phyloP scores from a whole-genome alignment of 139 green algal species.

The Zygnema circumcarinatum region DNA sequence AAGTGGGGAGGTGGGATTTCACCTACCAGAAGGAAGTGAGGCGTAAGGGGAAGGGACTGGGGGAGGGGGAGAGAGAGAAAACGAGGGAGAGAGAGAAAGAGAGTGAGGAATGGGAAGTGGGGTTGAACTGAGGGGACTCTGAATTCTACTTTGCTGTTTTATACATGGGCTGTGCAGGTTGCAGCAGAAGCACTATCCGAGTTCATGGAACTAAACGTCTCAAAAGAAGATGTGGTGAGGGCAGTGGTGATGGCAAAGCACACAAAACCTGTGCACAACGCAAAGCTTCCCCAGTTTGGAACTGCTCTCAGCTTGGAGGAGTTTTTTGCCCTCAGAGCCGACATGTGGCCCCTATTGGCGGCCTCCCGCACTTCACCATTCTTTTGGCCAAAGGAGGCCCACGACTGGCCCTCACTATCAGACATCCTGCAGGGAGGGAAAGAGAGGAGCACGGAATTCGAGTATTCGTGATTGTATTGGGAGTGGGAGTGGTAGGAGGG shows the following conservation, averaged over 20 bases:
- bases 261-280: constrained; percentile 6
- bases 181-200: background rate
- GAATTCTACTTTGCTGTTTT: background rate
- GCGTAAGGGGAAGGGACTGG: background rate
- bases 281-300: background rate
- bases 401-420: constrained; percentile 17
- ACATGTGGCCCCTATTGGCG: constrained; percentile 41
- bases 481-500: no score
- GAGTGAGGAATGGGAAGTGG: background rate
- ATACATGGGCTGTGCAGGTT: no score
- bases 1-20: background rate
- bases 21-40: background rate
- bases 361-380: background rate
- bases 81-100: background rate
- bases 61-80: background rate
- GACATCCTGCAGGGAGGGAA: background rate
- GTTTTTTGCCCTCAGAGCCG: constrained; percentile 26
- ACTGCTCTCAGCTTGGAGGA: constrained; percentile 15
- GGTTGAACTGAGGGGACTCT: background rate
- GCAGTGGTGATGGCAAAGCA: background rate
- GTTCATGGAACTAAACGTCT: background rate
- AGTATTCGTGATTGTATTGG: background rate
- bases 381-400: constrained; percentile 23
- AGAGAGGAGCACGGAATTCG: background rate
- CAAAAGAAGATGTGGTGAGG: background rate